Base-by-base conservation (phyloP, 148 eudicot species). In the Spergularia marina region DNA sequence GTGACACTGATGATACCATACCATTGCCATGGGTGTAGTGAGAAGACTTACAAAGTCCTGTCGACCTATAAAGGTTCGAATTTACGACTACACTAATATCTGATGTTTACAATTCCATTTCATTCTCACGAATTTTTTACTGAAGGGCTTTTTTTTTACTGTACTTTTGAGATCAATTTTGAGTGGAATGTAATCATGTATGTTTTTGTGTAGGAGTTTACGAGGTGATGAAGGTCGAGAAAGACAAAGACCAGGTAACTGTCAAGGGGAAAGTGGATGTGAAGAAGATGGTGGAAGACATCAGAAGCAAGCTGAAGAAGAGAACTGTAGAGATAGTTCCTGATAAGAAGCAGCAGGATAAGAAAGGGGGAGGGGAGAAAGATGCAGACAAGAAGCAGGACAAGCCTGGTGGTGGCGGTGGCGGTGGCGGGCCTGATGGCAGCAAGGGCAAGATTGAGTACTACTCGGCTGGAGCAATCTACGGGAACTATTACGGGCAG, bases 11-110 rank as follows among this genome's bases (percentile, higher is more conserved):
- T 87, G 87, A 79, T 94, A 62, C 65, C 68, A 5, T 83, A 85
- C 71, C 98, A 94, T 58, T 94, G 98, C 56, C 55, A 83, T 23
- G 98, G 98, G n/a, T 94, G 98, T 73, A 79, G 79, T 59, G 79
- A 85, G 64, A 87, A 79, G 76, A 89, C 87, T 58, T 77, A 76
- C 75, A 92, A 86, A 57, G 55, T 67, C 11, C 63, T 92, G 49
- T 39, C 79, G 23, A 74, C 84, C 41, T 85, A 85, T 81, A 82
- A 82, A 75, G 98, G 98, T 94, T 25, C 52, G 79, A 40, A 54
- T 64, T 18, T 36, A 30, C 49, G 39, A 7, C 8, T 54, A 47
- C 53, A 55, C 53, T n/a, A 40, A 30, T 30, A 1, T 30, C 36
- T 16, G 21, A 55, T 21, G 36, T 15, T 30, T 15, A 20, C 7